These are phyloP conservation scores for Rhizopus delemar DNA, from an alignment of 371 early-diverging fungal genomes.

Conservation along the genomic window DNA sequence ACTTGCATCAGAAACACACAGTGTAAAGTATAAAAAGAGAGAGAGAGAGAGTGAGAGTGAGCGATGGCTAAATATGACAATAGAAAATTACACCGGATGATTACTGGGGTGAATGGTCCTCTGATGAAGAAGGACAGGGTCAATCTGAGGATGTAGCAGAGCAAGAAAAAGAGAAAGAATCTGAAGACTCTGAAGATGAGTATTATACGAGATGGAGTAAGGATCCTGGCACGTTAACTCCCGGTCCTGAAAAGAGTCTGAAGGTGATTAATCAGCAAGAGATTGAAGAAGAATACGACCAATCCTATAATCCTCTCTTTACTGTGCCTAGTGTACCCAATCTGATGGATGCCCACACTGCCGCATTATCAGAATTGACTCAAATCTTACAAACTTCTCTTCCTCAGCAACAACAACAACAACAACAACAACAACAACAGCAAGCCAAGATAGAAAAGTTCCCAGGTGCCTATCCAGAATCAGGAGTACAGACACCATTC, in stretches of 20 bases:
- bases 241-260: conserved; percentile 19
- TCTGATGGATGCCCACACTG: conserved; percentile 46
- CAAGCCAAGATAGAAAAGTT: conserved; percentile 4
- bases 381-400: conserved; percentile 41
- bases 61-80: no score
- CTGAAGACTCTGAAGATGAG: conserved; percentile 41
- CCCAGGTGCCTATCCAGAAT: conserved; percentile 45
- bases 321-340: conserved; percentile 57
- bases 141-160: conserved; percentile 9
- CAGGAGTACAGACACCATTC: conserved; percentile 22
- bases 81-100: conserved; percentile 37
- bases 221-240: conserved; percentile 47
- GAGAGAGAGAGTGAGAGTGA: background rate
- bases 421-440: background rate
- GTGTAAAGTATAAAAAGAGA: background rate
- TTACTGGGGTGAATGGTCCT: conserved; percentile 56
- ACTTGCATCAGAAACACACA: conserved; percentile 4
- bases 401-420: conserved; percentile 21
- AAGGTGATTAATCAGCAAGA: conserved; percentile 31
- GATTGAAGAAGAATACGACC: conserved; percentile 52
- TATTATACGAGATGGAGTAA: conserved; percentile 49
- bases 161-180: conserved; percentile 11
- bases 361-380: conserved; percentile 45
- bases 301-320: conserved; percentile 49
- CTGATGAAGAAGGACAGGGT: conserved; percentile 30